phyloP scores from a whole-genome alignment of 768 basidiomycete species.

The Paxillus involutus region DNA sequence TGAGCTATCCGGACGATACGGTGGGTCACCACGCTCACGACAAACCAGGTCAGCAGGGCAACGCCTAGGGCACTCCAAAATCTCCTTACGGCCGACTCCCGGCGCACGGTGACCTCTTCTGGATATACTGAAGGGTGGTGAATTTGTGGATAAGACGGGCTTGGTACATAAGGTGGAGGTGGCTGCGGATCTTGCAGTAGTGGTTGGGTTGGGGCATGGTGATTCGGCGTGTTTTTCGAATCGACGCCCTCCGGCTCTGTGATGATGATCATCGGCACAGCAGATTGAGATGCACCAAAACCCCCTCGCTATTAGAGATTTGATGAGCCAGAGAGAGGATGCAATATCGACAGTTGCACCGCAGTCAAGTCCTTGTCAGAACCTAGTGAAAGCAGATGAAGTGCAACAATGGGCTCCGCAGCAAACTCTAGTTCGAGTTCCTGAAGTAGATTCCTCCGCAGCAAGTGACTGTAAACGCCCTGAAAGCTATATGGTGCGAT shows the following conservation, averaged over 20 bases:
- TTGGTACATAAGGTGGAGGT: slow-evolving; percentile 5
- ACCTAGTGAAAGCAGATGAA: too few relatives aligned
- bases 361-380: too few relatives aligned
- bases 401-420: too few relatives aligned
- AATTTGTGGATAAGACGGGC: background rate
- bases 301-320: too few relatives aligned
- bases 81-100: slow-evolving; percentile 9
- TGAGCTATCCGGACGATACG: background rate
- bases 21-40: slow-evolving; percentile 1
- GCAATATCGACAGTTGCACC: too few relatives aligned
- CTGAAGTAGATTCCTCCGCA: too few relatives aligned
- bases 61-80: slow-evolving; percentile 28
- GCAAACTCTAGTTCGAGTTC: too few relatives aligned
- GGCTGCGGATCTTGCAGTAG: background rate
- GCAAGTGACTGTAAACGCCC: too few relatives aligned
- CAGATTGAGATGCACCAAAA: background rate
- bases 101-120: background rate
- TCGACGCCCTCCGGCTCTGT: background rate
- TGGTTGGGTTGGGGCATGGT: background rate
- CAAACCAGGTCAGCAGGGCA: slow-evolving; percentile 24
- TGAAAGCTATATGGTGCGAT: too few relatives aligned
- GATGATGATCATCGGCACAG: slow-evolving; percentile 2
- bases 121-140: background rate
- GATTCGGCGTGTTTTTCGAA: background rate
- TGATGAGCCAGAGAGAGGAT: too few relatives aligned